Base-by-base conservation (phyloP, 148 eudicot genomes). In the Hydrangea macrophylla region DNA sequence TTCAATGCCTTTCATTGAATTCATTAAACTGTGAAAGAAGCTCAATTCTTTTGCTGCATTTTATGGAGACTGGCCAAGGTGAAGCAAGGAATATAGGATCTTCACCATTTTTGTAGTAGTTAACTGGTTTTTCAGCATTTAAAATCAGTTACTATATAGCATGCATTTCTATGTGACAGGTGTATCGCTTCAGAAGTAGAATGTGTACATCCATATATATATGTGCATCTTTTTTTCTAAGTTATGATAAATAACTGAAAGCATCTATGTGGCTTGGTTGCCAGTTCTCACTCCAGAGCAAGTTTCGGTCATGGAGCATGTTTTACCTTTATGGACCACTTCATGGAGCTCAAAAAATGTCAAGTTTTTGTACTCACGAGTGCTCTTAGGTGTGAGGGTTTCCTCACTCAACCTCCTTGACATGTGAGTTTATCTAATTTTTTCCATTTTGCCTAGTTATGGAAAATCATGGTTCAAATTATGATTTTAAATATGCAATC, bases 31-130 rank as follows among this genome's bases (percentile, higher is more conserved):
- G 85, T 69, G 89, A 88, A 85, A 83, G 98, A 73, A 82, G 89
- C 82, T 90, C 92, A 59, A 80, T 86, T 73, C 82, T 94, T 65
- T 77, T 90, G 72, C 83, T 78, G 35, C 88, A 85, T 83, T 94
- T 83, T 80, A 74, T 94, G 85, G 56, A 85, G 78, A 87, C 86
- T 71, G 97, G 96, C 50, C 81, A 83, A 90, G 95, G 98, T 93
- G 74, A 76, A 81, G 26, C 36, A 25, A 22, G 12, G 30, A 1
- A n/a, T n/a, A n/a, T n/a, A n/a, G n/a, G n/a, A n/a, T n/a, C 2
- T 48, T 17, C n/a, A 6, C 53, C 53, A 7, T 42, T 12, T 45
- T 45, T 15, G 3, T 20, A 13, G 51, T 13, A 13, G 0, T 45
- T 15, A 12, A 42, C 15, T 57, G 30, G 22, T 35, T 33, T 33